Base-by-base conservation (phyloP, 2,329 filamentous ascomycete species). In the Scedosporium apiospermum region DNA sequence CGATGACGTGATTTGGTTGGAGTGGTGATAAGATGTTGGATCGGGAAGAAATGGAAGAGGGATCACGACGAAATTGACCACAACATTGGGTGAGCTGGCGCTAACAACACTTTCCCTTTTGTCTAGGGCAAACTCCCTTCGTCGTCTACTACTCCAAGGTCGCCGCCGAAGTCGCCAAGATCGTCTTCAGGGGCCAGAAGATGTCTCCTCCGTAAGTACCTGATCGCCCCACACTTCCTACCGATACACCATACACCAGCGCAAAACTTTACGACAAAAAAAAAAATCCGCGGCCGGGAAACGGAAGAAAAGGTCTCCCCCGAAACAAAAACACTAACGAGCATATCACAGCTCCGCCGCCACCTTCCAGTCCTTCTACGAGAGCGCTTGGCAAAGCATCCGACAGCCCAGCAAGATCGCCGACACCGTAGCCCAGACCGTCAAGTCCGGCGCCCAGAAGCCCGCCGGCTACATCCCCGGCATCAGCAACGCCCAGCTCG, bases 141-240 rank as follows among this genome's bases (percentile, higher is more conserved):
- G 88, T 92, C 67, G 74, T 96, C 74, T 97, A 97, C 86, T 99
- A 98, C 83, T 87, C 88, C 72, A 90, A 87, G 76, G 93, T 98
- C 73, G 89, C 83, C 70, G 79, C 93, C 67, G 95, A 99, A 82
- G 82, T 98, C 65, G 84, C 84, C 74, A 96, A 90, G 84, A 83
- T 97, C 69, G 86, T 98, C 68, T 91, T 92, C 81, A 85, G 86
- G 71, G 88, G 87, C 76, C 92, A 93, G 78, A 90, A 89, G 80
- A 97, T 99, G 92, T 81, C 83, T 73, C 92, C 91, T 78, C 95
- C 95, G 95, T 99, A 89, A 87, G 93, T 81, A 38, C 60, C 46
- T 41, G 18, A 14, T 18, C 27, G 38, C 53, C n/a, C 18, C 55
- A 46, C 7, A 9, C 21, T 55, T 27, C 9, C 30, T 14, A 16